phyloP scores from a whole-genome alignment of 2,329 filamentous ascomycete genomes.

The Apiospora kogelbergensis region DNA sequence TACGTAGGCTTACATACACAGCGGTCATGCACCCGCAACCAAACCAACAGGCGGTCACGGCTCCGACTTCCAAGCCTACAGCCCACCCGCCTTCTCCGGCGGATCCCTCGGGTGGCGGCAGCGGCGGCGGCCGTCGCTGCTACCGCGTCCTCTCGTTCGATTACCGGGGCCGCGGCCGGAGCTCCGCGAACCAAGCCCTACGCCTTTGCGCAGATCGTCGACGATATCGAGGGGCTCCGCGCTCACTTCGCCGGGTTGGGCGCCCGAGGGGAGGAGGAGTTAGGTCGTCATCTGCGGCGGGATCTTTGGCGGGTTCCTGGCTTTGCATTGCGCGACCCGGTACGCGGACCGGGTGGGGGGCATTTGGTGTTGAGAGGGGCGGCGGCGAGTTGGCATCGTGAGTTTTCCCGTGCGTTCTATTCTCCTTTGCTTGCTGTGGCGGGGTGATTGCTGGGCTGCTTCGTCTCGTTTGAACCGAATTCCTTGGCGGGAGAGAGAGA shows the following conservation, averaged over 20 bases:
- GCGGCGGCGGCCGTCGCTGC: not conserved
- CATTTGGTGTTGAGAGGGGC: constrained; percentile 37
- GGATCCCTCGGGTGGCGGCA: not conserved
- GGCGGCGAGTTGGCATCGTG: constrained; percentile 37
- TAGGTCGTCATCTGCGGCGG: constrained; percentile 36
- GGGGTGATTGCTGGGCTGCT: not conserved
- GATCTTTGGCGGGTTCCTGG: constrained; percentile 40
- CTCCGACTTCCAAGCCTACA: constrained; percentile 34
- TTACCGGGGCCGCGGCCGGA: constrained; percentile 36
- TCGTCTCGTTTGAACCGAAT: too few relatives aligned
- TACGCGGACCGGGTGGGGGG: constrained; percentile 30
- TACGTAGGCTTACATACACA: not conserved
- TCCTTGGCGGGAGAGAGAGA: too few relatives aligned
- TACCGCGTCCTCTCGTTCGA: constrained; percentile 37
- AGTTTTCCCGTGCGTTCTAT: constrained; percentile 11
- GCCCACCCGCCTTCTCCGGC: constrained; percentile 25
- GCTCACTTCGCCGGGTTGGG: constrained; percentile 26
- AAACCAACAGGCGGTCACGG: constrained; percentile 29
- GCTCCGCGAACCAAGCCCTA: constrained; percentile 35
- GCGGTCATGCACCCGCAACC: not conserved
- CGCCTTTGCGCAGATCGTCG: constrained; percentile 37
- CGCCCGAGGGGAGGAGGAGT: constrained; percentile 11
- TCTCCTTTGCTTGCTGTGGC: not conserved
- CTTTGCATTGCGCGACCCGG: constrained; percentile 38
- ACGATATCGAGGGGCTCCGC: constrained; percentile 35